These are phyloP conservation scores for Hawksworthiomyces lignivorus DNA, from an alignment of 2,329 filamentous ascomycete species.

Conservation along the genomic window DNA sequence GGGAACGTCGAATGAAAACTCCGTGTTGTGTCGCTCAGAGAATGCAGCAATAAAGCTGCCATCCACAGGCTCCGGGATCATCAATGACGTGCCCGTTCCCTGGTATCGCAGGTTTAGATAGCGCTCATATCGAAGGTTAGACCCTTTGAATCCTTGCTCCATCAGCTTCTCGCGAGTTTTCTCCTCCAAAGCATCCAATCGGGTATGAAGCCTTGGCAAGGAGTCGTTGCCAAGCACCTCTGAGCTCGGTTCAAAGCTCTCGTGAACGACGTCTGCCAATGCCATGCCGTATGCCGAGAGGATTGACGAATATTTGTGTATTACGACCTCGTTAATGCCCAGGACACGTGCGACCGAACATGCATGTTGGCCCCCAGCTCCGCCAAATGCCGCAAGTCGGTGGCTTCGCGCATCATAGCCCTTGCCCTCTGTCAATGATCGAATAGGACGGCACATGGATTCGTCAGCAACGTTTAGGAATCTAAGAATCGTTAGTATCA, in stretches of 20 bases:
- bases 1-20: no score
- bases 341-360: conserved; percentile 61
- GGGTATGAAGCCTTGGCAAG: not conserved
- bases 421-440: conserved; percentile 62
- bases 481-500: not conserved
- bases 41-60: conserved; percentile 55
- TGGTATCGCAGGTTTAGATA: conserved; percentile 91
- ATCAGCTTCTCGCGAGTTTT: conserved; percentile 32
- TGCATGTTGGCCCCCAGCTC: conserved; percentile 64
- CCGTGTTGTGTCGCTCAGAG: no score
- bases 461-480: conserved; percentile 66
- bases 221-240: not conserved
- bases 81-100: conserved; percentile 81
- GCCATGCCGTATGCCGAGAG: conserved; percentile 33
- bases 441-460: conserved; percentile 62
- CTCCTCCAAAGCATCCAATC: not conserved
- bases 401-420: conserved; percentile 64
- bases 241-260: conserved; percentile 17
- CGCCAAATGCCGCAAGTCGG: conserved; percentile 62
- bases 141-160: conserved; percentile 70
- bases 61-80: conserved; percentile 37
- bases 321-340: conserved; percentile 60
- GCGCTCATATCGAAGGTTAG: conserved; percentile 74
- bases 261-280: conserved; percentile 27
- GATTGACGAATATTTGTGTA: conserved; percentile 62